phyloP scores from a whole-genome alignment of 2,329 filamentous ascomycete genomes.

The Aspergillus niger region DNA sequence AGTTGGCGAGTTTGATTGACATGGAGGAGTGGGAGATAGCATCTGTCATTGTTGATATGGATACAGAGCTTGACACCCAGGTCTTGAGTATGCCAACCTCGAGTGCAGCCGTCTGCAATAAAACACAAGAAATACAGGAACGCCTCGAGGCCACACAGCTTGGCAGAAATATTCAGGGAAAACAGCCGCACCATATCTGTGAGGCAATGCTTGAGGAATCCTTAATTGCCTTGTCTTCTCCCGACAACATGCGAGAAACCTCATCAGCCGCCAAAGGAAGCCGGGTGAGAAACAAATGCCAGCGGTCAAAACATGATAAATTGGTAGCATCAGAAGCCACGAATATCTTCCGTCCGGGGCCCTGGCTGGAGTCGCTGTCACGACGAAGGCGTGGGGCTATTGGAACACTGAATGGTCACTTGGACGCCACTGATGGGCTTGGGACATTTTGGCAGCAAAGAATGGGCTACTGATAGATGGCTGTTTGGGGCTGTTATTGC shows the following conservation, averaged over 20 bases:
- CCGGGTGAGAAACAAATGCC: neutral
- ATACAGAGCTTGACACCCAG: neutral
- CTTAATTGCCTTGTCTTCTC: neutral
- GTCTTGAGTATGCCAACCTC: neutral
- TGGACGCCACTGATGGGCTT: neutral
- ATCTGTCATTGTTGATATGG: neutral
- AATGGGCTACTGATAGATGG: slow-evolving; percentile 27
- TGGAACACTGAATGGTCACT: neutral
- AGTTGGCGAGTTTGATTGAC: neutral
- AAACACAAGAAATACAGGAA: neutral
- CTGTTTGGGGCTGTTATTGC: neutral
- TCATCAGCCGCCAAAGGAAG: no score
- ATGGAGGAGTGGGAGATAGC: neutral
- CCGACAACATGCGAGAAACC: no score
- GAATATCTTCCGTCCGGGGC: neutral
- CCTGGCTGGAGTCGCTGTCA: neutral
- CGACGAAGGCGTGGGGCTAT: neutral
- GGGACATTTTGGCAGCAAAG: slow-evolving; percentile 26
- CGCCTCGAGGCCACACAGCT: no score
- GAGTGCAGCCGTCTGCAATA: neutral
- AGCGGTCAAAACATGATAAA: neutral
- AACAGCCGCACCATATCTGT: no score
- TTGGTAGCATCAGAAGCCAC: neutral
- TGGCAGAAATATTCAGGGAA: no score
- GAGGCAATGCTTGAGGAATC: no score